Evolutionary conservation across 2,329 filamentous ascomycete species (phyloP).

Genomic region (Bipolaris sorokiniana): DNA sequence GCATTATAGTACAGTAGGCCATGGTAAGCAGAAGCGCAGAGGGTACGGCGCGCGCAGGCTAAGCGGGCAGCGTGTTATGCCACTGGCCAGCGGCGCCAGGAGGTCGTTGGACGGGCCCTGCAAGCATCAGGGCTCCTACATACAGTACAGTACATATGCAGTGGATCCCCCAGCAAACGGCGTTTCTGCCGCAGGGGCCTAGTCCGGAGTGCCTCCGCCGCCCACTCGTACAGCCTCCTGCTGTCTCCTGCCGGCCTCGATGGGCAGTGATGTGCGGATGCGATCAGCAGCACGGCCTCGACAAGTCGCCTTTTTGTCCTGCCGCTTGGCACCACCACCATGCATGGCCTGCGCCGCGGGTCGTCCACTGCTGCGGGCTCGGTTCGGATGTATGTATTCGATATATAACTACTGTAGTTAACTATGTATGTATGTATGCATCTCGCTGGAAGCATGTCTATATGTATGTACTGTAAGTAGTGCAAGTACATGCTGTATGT

Average conservation of each 20-base stretch:
- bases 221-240: constrained; percentile 20
- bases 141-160: not conserved
- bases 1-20: constrained; percentile 4
- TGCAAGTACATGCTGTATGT: too few relatives aligned
- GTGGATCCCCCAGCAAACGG: constrained; percentile 27
- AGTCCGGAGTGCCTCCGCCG: constrained; percentile 18
- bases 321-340: constrained; percentile 15
- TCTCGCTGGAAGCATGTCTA: too few relatives aligned
- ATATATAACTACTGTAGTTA: not conserved
- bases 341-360: constrained; percentile 8
- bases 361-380: constrained; percentile 12
- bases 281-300: constrained; percentile 15
- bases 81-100: constrained; percentile 27
- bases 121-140: constrained; percentile 27
- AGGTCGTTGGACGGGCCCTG: constrained; percentile 19
- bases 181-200: constrained; percentile 31
- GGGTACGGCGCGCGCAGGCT: constrained; percentile 35
- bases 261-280: constrained; percentile 14
- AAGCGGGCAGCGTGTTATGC: constrained; percentile 31
- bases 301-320: constrained; percentile 5
- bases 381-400: constrained; percentile 13
- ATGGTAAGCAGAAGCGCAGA: constrained; percentile 41
- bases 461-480: not conserved
- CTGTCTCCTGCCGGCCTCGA: constrained; percentile 16
- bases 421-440: too few relatives aligned